These are phyloP conservation scores for Vinca minor DNA, from an alignment of 257 asterid genomes.

Conservation along the genomic window DNA sequence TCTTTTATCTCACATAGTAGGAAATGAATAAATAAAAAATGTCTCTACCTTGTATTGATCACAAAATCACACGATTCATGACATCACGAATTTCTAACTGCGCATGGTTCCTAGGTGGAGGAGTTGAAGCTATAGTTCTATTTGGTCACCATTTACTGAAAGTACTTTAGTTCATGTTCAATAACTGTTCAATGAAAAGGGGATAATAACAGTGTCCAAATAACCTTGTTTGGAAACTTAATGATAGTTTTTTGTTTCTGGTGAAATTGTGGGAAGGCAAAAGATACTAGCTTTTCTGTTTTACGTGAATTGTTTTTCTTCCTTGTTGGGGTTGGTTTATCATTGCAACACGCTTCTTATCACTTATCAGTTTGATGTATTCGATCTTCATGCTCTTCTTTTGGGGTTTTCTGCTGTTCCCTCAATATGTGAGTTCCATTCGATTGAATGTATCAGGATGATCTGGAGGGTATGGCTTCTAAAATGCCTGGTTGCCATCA, in stretches of 20 bases:
- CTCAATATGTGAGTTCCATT: not conserved
- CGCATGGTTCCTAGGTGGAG: too few species aligned
- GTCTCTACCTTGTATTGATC: too few species aligned
- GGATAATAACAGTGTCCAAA: too few species aligned
- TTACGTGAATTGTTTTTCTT: not conserved
- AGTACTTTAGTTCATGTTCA: too few species aligned
- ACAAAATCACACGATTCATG: too few species aligned
- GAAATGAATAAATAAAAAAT: too few species aligned
- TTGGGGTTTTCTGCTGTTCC: too few species aligned
- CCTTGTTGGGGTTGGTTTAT: not conserved
- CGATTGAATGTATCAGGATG: conserved; percentile 35
- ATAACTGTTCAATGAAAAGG: too few species aligned
- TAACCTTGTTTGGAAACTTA: not conserved
- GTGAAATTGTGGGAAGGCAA: not conserved
- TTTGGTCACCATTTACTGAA: too few species aligned
- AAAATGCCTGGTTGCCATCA: conserved; percentile 95
- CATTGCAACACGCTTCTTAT: not conserved
- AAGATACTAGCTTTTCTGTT: not conserved
- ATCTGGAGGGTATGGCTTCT: conserved; percentile 34
- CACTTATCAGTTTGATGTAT: not conserved
- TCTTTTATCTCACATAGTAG: not conserved
- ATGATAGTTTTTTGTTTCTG: not conserved
- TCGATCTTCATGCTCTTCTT: not conserved
- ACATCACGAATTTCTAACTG: too few species aligned
- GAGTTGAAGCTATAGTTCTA: too few species aligned